Base-by-base conservation (phyloP, 1,284 basidiomycete species). In the Fomes fomentarius region DNA sequence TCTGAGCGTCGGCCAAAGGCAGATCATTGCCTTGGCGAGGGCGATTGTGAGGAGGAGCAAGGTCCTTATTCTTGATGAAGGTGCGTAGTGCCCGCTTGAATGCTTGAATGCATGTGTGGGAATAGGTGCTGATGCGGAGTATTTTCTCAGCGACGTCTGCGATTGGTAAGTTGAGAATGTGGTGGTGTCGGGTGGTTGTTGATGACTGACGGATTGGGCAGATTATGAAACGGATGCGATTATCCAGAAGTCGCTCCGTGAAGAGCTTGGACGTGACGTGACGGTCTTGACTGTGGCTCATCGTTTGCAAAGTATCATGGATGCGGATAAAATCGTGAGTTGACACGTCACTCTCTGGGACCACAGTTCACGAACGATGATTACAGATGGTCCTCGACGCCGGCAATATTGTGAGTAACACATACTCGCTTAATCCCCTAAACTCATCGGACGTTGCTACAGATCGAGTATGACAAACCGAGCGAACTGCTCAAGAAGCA, bases 291-390 rank as follows among this genome's bases (percentile, higher is more conserved):
- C 84, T 12, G 74, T 89, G 41, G 87, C 87, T 1, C 87, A 89
- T 68, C 80, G 87, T 33, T 69, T 89, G 14, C 85, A 87, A 63
- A 89, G 85, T 1, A 83, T 89, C 60, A 86, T 87, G 76, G 85
- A 88, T 57, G 78, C 82, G 0, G 75, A 75, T 62, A 74, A 71
- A 51, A 71, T 72, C 35, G 68, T 69, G 28, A 30, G 28, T 30
- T 30, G 28, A 7, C 6, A 6, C 28, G 12, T 30, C 7, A 12
- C 28, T 30, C 28, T 12, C 12, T 30, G 6, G 28, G 7, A 30
- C 12, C 28, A 7, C 12, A 7, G 28, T 12, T 30, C 12, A 30
- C 28, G 12, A 30, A 12, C 12, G 28, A 30, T 12, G 28, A 7
- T 12, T 30, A 12, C 6, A 30, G 28, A 30, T 30, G 28, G 28